Percentiles rank a stretch among this genome's conserved stretches.
These are phyloP conservation scores for Actinomortierella wolfii DNA, from an alignment of 371 early-diverging fungal genomes.

Conservation along the genomic window DNA sequence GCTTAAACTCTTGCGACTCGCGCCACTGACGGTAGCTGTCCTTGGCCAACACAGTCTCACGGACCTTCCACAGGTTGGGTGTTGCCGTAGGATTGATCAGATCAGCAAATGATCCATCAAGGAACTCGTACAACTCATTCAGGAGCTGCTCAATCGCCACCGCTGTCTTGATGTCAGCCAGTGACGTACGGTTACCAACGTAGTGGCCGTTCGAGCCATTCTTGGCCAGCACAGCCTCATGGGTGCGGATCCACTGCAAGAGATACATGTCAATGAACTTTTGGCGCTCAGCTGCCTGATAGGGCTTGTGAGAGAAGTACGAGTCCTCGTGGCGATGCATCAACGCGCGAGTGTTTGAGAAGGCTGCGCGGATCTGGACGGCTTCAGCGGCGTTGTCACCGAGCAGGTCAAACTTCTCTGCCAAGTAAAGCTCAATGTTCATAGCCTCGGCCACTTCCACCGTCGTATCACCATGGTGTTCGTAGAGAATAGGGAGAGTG, in stretches of 20 bases:
- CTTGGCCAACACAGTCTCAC: slow-evolving; percentile 10
- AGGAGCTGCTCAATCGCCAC: slow-evolving; percentile 7
- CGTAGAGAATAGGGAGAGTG: slow-evolving; percentile 14
- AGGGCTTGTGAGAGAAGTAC: slow-evolving; percentile 4
- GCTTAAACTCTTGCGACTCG: background rate
- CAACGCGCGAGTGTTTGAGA: slow-evolving; percentile 15
- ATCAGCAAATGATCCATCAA: background rate
- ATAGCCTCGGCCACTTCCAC: slow-evolving; percentile 12
- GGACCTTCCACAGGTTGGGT: slow-evolving; percentile 17
- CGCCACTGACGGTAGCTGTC: slow-evolving; percentile 9
- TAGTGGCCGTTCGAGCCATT: slow-evolving; percentile 28
- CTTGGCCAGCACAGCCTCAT: slow-evolving; percentile 14
- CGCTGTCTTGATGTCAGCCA: slow-evolving; percentile 16
- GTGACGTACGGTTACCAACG: slow-evolving; percentile 6
- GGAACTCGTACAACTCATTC: slow-evolving; percentile 12
- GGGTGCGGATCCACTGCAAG: slow-evolving; percentile 2
- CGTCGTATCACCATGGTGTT: background rate
- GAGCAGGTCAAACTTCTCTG: slow-evolving; percentile 10
- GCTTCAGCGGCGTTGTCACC: slow-evolving; percentile 11
- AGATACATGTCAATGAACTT: slow-evolving; percentile 11
- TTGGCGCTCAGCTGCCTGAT: slow-evolving; percentile 10
- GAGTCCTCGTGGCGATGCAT: slow-evolving; percentile 23
- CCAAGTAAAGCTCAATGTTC: slow-evolving; percentile 10
- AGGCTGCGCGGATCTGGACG: slow-evolving; percentile 8
- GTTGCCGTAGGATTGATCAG: slow-evolving; percentile 9